These are phyloP conservation scores for Trichoderma afroharzianum DNA, from an alignment of 2,329 filamentous ascomycete species.

Conservation along the genomic window DNA sequence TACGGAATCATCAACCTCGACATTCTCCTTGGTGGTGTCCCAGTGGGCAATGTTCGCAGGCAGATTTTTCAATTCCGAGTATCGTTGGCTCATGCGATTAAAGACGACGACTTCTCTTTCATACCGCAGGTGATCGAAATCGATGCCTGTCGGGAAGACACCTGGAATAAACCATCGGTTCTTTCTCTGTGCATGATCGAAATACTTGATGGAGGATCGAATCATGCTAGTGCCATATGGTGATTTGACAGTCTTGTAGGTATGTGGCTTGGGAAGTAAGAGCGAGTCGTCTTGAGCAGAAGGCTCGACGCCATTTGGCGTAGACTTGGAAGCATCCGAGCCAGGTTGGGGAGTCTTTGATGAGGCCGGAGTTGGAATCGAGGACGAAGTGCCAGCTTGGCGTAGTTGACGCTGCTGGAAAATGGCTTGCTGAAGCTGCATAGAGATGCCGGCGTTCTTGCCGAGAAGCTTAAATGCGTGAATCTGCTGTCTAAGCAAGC, in stretches of 20 bases:
- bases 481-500: constrained; percentile 79
- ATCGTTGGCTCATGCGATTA: constrained; percentile 83
- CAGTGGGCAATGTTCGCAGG: constrained; percentile 84
- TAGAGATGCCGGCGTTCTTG: constrained; percentile 79
- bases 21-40: constrained; percentile 68
- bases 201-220: constrained; percentile 66
- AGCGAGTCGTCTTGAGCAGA: constrained; percentile 31
- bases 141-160: constrained; percentile 82
- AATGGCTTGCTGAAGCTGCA: constrained; percentile 75
- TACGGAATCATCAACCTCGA: constrained; percentile 71
- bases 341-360: constrained; percentile 29
- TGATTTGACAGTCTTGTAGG: constrained; percentile 71
- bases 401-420: constrained; percentile 71
- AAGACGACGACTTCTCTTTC: constrained; percentile 86
- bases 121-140: constrained; percentile 79
- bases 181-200: constrained; percentile 71
- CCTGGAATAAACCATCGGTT: constrained; percentile 80
- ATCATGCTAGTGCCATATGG: constrained; percentile 60
- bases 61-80: constrained; percentile 76
- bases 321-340: constrained; percentile 35
- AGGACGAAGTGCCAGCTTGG: constrained; percentile 46
- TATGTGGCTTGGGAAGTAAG: constrained; percentile 40
- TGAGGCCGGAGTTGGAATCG: constrained; percentile 36
- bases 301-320: constrained; percentile 36
- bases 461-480: constrained; percentile 85